A percentile compares a stretch with the other conserved stretches of the same genome.
phyloP scores from a whole-genome alignment of 495 filamentous ascomycete genomes.

The Viridothelium virens region DNA sequence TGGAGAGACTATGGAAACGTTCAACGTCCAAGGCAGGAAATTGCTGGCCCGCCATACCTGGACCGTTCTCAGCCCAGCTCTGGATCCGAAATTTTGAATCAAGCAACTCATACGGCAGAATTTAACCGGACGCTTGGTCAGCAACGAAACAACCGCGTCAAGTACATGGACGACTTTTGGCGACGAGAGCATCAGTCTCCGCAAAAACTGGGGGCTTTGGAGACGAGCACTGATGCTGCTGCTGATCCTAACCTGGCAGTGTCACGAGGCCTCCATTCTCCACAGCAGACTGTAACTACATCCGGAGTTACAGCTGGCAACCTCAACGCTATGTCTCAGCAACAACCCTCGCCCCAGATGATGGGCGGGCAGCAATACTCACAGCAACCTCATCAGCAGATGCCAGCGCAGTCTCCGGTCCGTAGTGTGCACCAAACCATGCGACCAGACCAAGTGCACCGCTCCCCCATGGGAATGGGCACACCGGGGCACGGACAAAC shows the following conservation, averaged over 20 bases:
- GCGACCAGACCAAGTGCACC: conserved; percentile 42
- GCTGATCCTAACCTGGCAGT: background rate
- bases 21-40: conserved; percentile 79
- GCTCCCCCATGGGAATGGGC: conserved; percentile 34
- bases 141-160: conserved; percentile 63
- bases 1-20: conserved; percentile 70
- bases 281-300: conserved; percentile 21
- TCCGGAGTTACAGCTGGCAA: conserved; percentile 22
- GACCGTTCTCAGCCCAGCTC: conserved; percentile 75
- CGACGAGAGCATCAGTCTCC: conserved; percentile 63
- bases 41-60: conserved; percentile 80
- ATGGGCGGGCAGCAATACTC: conserved; percentile 46
- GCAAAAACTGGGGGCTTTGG: conserved; percentile 9
- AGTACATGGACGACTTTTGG: conserved; percentile 72
- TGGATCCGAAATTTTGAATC: conserved; percentile 75
- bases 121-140: conserved; percentile 75
- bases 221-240: conserved; percentile 3
- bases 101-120: conserved; percentile 81
- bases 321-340: conserved; percentile 20
- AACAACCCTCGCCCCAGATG: conserved; percentile 45
- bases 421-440: conserved; percentile 44
- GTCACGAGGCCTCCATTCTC: conserved; percentile 25
- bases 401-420: conserved; percentile 46
- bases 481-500: conserved; percentile 32
- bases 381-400: conserved; percentile 44